These are phyloP conservation scores for Lichina pygmaea DNA, from an alignment of 495 filamentous ascomycete genomes.

Conservation along the genomic window DNA sequence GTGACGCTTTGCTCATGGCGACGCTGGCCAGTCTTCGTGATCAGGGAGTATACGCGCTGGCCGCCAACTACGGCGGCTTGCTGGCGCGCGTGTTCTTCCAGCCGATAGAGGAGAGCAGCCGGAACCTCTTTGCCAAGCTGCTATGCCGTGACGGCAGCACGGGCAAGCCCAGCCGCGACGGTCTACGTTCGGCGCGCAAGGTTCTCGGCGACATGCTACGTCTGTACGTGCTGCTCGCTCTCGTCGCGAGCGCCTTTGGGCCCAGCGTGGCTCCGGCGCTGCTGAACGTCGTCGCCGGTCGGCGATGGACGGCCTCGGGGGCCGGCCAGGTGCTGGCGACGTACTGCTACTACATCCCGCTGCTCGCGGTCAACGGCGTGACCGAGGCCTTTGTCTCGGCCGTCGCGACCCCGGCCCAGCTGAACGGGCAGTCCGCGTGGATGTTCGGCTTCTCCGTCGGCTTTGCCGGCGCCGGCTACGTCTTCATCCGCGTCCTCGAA, in stretches of 20 bases:
- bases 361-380: slow-evolving; percentile 77
- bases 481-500: slow-evolving; percentile 34
- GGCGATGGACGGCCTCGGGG: slow-evolving; percentile 34
- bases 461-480: slow-evolving; percentile 43
- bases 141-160: slow-evolving; percentile 13
- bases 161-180: slow-evolving; percentile 1
- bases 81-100: slow-evolving; percentile 79
- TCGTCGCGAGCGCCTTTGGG: slow-evolving; percentile 36
- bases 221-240: slow-evolving; percentile 38
- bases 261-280: slow-evolving; percentile 45
- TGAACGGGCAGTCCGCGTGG: slow-evolving; percentile 50
- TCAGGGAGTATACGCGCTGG: slow-evolving; percentile 84
- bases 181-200: slow-evolving; percentile 12
- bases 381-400: slow-evolving; percentile 79
- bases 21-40: slow-evolving; percentile 43
- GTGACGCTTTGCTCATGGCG: slow-evolving; percentile 69
- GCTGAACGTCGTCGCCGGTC: slow-evolving; percentile 45
- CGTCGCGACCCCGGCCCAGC: slow-evolving; percentile 40
- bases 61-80: slow-evolving; percentile 81
- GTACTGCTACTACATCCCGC: slow-evolving; percentile 81
- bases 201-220: slow-evolving; percentile 26
- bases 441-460: slow-evolving; percentile 53
- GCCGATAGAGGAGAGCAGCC: slow-evolving; percentile 75
- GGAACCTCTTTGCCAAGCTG: slow-evolving; percentile 62
- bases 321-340: slow-evolving; percentile 42